Evolutionary conservation across 2,329 filamentous ascomycete species (phyloP), one percentile per base, ranked within the genome.

Genomic region (Teratosphaeria gauchensis): DNA sequence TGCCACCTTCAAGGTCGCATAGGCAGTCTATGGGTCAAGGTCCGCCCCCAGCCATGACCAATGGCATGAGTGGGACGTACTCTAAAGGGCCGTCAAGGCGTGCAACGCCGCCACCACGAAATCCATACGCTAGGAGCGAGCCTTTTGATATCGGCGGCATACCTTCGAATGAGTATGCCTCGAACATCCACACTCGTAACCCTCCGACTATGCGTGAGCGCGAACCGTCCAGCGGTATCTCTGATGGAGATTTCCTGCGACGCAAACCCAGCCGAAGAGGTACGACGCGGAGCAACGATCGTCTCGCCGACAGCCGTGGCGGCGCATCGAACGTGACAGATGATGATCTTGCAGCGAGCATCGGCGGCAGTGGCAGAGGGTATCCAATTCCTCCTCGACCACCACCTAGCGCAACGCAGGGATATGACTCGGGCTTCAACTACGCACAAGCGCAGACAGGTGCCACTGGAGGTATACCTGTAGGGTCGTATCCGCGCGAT

Each of bases 71-170:
- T 24, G 42, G 42, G 9, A 8, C 42, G 42, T 48, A 19, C 19
- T 31, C 61, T 8, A 67, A 67, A 52, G 55, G 57, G 14, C 54
- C 58, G 9, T 35, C 24, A 21, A 58, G 63, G 48, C 62, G 64
- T 21, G 57, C 63, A n/a, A 64, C 64, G 5, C 67, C 68, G 16
- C 65, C 66, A 42, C 62, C 63, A 5, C 42, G 59, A 24, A 58
- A 64, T 12, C 56, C 61, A 3, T 66, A 62, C 54, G 56, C 59
- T 46, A 63, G 64, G 9, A 70, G 66, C 54, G 68, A 68, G 31
- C 65, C 67, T 4, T 38, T 62, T 8, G 63, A 67, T 46, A 46
- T 68, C 21, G 61, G 61, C 21, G 61, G 63, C 31, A 67, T 66
- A 19, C 63, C 67, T 9, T 14, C 63, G 7, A 62, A 60, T 4